Conservation (phyloP, 2,329 filamentous ascomycete species). For the Aspergillus piperis region DNA sequence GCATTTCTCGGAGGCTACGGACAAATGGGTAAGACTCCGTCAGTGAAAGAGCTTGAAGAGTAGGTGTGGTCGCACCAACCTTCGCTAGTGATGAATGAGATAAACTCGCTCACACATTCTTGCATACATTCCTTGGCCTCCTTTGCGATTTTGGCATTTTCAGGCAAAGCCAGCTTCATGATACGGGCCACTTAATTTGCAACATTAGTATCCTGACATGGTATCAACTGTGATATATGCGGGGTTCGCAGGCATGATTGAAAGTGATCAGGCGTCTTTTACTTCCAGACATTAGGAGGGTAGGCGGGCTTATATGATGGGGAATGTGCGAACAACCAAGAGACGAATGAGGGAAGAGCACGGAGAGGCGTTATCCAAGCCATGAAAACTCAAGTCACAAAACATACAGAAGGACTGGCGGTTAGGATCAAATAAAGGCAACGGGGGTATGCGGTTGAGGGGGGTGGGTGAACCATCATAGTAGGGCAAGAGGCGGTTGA, state of each 20-base stretch:
- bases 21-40: background rate
- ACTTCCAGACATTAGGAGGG: background rate
- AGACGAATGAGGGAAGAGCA: conserved; percentile 10
- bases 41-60: background rate
- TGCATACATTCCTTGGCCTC: conserved; percentile 99
- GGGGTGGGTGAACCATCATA: conserved; percentile 31
- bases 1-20: conserved; percentile 87
- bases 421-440: conserved; percentile 4
- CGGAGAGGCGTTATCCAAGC: background rate
- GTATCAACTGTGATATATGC: background rate
- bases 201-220: conserved; percentile 23
- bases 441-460: conserved; percentile 28
- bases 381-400: background rate
- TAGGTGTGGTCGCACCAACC: conserved; percentile 59
- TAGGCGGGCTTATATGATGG: background rate
- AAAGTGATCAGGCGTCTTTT: background rate
- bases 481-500: conserved; percentile 33
- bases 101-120: conserved; percentile 99
- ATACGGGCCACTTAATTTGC: conserved; percentile 96
- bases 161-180: conserved; percentile 96
- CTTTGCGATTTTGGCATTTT: conserved; percentile 98
- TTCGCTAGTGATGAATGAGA: conserved; percentile 99
- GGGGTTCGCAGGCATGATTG: background rate
- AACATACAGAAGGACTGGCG: background rate
- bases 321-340: background rate